phyloP scores from a whole-genome alignment of 2,329 filamentous ascomycete genomes.

The Pseudocercospora cruenta region DNA sequence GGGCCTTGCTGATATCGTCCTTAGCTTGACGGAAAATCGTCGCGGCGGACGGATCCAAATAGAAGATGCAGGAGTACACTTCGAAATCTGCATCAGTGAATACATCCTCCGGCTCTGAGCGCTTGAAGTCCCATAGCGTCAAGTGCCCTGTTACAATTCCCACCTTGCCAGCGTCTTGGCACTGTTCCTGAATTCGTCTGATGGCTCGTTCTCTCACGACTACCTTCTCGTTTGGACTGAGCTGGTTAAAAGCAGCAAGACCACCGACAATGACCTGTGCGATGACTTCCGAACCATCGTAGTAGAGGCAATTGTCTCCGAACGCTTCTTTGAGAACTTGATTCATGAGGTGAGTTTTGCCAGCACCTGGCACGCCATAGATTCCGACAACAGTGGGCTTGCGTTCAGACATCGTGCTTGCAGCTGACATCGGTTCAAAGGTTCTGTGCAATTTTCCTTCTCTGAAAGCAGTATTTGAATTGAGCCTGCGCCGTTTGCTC shows the following conservation, averaged over 20 bases:
- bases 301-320: conserved; percentile 48
- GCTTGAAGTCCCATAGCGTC: conserved; percentile 55
- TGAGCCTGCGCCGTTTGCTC: background rate
- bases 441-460: background rate
- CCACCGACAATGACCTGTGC: conserved; percentile 49
- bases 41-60: conserved; percentile 51
- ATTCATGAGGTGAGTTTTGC: conserved; percentile 54
- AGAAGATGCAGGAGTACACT: conserved; percentile 62
- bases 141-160: conserved; percentile 61
- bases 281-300: conserved; percentile 59
- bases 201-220: conserved; percentile 53
- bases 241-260: conserved; percentile 51
- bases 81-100: conserved; percentile 52
- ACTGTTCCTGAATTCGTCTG: conserved; percentile 46
- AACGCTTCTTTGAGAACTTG: conserved; percentile 44
- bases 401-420: conserved; percentile 4
- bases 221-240: conserved; percentile 44
- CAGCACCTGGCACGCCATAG: conserved; percentile 60
- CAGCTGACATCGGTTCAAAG: background rate
- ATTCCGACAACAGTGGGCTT: conserved; percentile 52
- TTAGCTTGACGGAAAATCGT: conserved; percentile 41
- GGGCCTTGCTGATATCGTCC: conserved; percentile 41
- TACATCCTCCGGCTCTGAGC: conserved; percentile 36
- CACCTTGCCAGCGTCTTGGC: conserved; percentile 36
- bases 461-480: too few species aligned